Evolutionary conservation across 805 yeast genomes (phyloP), one percentile per base, ranked within the genome.

Genomic region (Lipomyces yamadae): DNA sequence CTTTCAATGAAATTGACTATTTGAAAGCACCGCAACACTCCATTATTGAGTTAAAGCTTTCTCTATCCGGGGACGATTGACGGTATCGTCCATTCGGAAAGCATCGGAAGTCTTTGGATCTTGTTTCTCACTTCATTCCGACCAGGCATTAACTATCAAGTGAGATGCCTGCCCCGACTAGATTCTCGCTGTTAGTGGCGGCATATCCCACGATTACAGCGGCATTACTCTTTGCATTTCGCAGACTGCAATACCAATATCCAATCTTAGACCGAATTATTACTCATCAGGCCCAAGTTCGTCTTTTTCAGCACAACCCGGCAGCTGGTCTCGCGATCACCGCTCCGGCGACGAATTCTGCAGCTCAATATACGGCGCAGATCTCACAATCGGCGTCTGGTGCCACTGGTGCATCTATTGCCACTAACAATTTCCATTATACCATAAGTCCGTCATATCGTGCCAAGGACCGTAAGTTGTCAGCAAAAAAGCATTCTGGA

Each of bases 141-240:
- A n/a, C 48, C 48, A 3, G 48, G 48, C 48, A 42, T 42, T 42
- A 15, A 42, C 48, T 15, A 7, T 42, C 48, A 42, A 52, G n/a
- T 15, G 34, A 52, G 33, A 67, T 64, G 66, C 70, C 70, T 10
- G 67, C 61, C 11, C 65, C 65, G 7, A 67, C 63, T n/a, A 53
- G 71, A 29, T 60, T 67, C 33, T 66, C 71, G 5, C 58, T 68
- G 53, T 64, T 68, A 6, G 60, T 62, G 32, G 71, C 69, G 13
- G 71, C 71, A 30, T 68, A 66, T 57, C 71, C 71, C 24, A 68
- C 71, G 4, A 68, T 68, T 52, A 67, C 71, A 29, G 71, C 71
- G n/a, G 71, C 71, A 3, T 57, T 68, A 13, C 34, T 66, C 29
- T 18, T 67, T 33, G 71, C 71, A 8, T 66, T 68, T 56, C 57